Percentiles rank a stretch among this genome's conserved stretches.
Evolutionary conservation across 768 basidiomycete genomes (phyloP).

Genomic region (Crepidotus variabilis): DNA sequence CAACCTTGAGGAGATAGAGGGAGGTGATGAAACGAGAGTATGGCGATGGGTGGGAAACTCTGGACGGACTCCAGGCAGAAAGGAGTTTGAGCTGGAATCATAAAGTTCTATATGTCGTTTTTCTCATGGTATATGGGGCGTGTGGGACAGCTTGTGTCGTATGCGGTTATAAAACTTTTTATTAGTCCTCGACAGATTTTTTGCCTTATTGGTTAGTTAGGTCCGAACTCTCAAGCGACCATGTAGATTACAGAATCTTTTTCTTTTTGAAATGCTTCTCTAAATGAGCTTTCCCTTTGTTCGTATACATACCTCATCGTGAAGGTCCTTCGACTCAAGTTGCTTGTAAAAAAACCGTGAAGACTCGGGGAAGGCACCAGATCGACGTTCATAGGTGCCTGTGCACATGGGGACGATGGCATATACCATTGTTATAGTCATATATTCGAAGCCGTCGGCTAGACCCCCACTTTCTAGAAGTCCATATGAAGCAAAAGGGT

Average conservation of each 20-base stretch:
- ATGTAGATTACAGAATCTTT: neutral
- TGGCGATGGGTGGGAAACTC: conserved; percentile 85
- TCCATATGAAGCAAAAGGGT: no score
- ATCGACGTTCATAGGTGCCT: no score
- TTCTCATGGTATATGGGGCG: neutral
- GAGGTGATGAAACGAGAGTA: conserved; percentile 85
- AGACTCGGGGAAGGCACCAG: no score
- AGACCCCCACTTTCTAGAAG: no score
- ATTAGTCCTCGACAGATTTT: neutral
- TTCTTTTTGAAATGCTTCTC: neutral
- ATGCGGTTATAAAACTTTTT: neutral
- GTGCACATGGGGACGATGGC: no score
- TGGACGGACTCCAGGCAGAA: conserved; percentile 28
- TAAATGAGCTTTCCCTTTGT: no score
- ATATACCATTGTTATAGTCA: no score
- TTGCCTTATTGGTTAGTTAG: neutral
- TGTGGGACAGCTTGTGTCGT: neutral
- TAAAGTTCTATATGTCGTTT: conserved; percentile 4
- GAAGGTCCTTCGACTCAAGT: no score
- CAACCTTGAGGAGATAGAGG: conserved; percentile 76
- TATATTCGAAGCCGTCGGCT: no score
- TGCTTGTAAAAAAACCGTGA: no score
- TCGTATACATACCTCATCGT: no score
- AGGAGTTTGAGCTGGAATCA: conserved; percentile 15
- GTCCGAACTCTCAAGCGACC: neutral